These are phyloP conservation scores for Quercus engelmannii DNA, from an alignment of 306 rosid species.

Conservation along the genomic window DNA sequence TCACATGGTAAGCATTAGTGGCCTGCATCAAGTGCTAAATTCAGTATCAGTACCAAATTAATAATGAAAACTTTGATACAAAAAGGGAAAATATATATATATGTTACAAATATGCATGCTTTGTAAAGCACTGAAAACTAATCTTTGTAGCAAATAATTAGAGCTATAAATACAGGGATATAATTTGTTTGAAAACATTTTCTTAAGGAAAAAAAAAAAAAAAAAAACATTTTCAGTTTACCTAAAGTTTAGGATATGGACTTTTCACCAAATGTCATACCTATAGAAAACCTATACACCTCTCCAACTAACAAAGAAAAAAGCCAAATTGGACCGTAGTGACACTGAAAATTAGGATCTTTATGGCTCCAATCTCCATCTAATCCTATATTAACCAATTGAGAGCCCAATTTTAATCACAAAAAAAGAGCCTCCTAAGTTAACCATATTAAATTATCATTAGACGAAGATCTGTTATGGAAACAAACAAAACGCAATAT, in stretches of 20 bases:
- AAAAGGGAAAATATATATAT: too few relatives aligned
- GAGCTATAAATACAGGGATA: not conserved
- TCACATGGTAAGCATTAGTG: too few relatives aligned
- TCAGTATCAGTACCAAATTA: not conserved
- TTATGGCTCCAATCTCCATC: too few relatives aligned
- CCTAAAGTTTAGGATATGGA: not conserved
- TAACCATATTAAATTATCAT: not conserved
- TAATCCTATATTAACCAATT: too few relatives aligned
- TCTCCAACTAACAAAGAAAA: not conserved
- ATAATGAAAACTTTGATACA: not conserved
- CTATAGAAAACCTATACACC: not conserved
- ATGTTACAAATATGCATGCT: not conserved
- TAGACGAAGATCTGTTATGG: not conserved
- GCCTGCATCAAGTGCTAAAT: not conserved
- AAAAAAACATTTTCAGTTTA: not conserved
- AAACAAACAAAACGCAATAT: not conserved
- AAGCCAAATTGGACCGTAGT: too few relatives aligned
- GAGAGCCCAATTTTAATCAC: not conserved
- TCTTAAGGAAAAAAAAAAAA: not conserved
- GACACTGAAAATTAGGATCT: too few relatives aligned
- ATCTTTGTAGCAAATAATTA: not conserved
- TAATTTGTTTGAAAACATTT: not conserved
- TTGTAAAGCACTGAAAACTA: not conserved
- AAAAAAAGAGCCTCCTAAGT: not conserved
- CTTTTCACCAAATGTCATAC: not conserved